These are phyloP conservation scores for Petunia hybrid DNA, from an alignment of 305 asterid genomes.

Conservation along the genomic window DNA sequence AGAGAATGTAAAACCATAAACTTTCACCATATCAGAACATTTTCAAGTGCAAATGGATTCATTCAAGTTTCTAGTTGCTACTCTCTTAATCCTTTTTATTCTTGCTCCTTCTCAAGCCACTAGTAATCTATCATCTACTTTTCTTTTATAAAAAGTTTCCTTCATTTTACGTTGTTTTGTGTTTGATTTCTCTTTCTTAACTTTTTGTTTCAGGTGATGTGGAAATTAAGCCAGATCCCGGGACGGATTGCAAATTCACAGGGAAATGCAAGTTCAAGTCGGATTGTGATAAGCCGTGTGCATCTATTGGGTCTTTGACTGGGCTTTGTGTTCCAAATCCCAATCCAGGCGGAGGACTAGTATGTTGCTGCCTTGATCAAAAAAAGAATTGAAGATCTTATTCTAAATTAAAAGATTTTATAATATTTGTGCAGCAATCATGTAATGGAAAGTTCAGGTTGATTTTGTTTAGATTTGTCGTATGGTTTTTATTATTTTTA, in stretches of 20 bases:
- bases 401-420: neutral
- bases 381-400: neutral
- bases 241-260: neutral
- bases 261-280: neutral
- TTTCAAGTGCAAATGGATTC: neutral
- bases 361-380: slow-evolving; percentile 3
- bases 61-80: neutral
- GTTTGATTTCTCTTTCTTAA: neutral
- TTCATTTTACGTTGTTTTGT: neutral
- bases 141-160: neutral
- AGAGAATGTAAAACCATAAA: neutral
- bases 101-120: slow-evolving; percentile 14
- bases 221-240: neutral
- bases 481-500: neutral
- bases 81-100: neutral
- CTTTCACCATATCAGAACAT: neutral
- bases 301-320: neutral
- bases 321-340: slow-evolving; percentile 27
- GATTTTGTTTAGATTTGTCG: neutral
- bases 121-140: neutral
- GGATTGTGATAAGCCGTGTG: neutral
- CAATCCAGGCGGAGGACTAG: neutral
- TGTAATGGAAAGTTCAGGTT: neutral
- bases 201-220: neutral
- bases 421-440: neutral